A percentile compares a stretch with the other conserved stretches of the same genome.
These are phyloP conservation scores for Tolypocladium ovalisporum DNA, from an alignment of 2,329 filamentous ascomycete genomes.

Conservation along the genomic window DNA sequence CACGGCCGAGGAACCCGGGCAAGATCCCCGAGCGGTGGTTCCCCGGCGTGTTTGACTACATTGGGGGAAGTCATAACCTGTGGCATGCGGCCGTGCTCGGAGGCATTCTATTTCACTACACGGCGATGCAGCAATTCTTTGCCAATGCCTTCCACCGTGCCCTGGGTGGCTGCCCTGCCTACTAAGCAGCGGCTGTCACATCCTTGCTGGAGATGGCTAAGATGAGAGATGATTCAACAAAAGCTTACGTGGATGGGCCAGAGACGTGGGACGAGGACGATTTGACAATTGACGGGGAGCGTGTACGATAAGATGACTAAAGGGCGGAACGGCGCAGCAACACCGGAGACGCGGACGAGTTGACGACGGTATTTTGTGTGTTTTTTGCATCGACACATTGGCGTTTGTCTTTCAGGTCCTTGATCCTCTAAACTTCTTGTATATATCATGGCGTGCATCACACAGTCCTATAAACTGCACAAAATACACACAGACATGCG, in stretches of 20 bases:
- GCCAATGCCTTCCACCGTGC: constrained; percentile 62
- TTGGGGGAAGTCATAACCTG: constrained; percentile 91
- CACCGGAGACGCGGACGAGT: background rate
- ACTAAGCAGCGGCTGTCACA: constrained; percentile 20
- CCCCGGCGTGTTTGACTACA: constrained; percentile 89
- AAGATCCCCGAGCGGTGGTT: constrained; percentile 89
- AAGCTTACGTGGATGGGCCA: no score
- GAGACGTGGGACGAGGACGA: background rate
- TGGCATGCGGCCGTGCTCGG: constrained; percentile 94
- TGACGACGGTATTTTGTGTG: background rate
- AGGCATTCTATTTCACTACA: constrained; percentile 95
- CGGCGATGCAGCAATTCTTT: constrained; percentile 93
- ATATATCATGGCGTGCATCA: background rate
- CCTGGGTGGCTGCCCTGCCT: constrained; percentile 44
- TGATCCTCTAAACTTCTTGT: background rate
- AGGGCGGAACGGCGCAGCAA: background rate
- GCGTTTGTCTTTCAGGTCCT: background rate
- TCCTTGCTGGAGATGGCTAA: no score
- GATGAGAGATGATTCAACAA: background rate
- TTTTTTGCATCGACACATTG: background rate
- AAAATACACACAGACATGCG: background rate
- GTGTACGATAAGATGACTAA: background rate
- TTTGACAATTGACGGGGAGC: background rate
- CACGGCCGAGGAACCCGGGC: constrained; percentile 32
- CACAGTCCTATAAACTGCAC: background rate